Evolutionary conservation across 2,329 filamentous ascomycete species (phyloP).

Genomic region (Aspergillus cejpii): DNA sequence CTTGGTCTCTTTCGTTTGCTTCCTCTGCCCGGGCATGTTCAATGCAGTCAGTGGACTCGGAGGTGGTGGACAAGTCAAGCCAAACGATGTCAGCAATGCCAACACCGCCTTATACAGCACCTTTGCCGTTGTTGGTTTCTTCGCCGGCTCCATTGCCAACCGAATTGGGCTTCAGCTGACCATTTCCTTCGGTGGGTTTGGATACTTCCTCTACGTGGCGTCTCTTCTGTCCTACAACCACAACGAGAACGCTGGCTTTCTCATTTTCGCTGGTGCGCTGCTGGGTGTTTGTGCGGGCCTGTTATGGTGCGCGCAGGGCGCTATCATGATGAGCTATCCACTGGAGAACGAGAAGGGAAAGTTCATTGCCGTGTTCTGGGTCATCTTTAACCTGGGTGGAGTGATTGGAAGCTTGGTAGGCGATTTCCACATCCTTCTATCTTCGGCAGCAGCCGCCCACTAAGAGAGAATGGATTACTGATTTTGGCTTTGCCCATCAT

Average conservation of each 20-base stretch:
- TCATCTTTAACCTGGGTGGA: conserved; percentile 87
- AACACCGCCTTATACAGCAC: conserved; percentile 66
- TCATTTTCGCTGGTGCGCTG: conserved; percentile 46
- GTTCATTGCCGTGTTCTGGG: conserved; percentile 89
- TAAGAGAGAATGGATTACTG: too few relatives aligned
- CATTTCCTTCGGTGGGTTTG: conserved; percentile 43
- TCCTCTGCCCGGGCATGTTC: conserved; percentile 67
- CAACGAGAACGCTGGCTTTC: conserved; percentile 43
- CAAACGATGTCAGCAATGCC: conserved; percentile 57
- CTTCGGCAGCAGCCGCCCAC: not conserved
- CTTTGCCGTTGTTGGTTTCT: conserved; percentile 60
- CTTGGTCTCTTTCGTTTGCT: conserved; percentile 64
- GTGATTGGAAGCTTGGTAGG: conserved; percentile 71
- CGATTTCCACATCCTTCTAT: conserved; percentile 3
- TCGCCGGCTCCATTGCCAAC: conserved; percentile 49
- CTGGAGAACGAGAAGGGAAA: conserved; percentile 73
- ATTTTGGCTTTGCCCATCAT: not conserved
- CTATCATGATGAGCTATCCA: conserved; percentile 71
- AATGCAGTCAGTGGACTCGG: conserved; percentile 61
- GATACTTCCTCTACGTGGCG: conserved; percentile 46
- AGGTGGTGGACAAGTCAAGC: conserved; percentile 55
- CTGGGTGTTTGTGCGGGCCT: conserved; percentile 46
- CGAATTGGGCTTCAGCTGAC: conserved; percentile 41
- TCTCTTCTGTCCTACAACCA: conserved; percentile 48
- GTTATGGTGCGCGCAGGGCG: conserved; percentile 48